These are phyloP conservation scores for Populus hybrid DNA, from an alignment of 441 rosid species.

Conservation along the genomic window DNA sequence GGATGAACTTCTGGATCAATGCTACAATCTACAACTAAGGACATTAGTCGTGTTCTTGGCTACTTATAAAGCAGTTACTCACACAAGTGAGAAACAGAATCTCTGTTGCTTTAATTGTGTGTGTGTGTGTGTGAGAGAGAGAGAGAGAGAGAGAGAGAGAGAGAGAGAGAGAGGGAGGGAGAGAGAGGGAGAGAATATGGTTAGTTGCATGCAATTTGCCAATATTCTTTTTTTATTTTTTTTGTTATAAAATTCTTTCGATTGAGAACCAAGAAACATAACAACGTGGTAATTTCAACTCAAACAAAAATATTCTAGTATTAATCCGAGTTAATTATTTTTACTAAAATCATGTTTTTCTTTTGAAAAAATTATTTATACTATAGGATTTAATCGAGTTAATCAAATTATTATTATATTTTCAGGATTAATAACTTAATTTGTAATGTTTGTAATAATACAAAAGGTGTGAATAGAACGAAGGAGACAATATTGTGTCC, in stretches of 20 bases:
- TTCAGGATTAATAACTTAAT: too few species aligned
- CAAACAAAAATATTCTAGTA: too few species aligned
- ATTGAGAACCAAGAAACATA: not conserved
- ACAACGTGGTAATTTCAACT: not conserved
- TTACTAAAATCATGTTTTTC: too few species aligned
- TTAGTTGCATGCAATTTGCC: slow-evolving; percentile 3
- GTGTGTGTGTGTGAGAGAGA: not conserved
- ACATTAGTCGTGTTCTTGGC: not conserved
- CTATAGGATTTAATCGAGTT: too few species aligned
- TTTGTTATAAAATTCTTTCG: not conserved
- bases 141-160: not conserved
- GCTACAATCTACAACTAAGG: not conserved
- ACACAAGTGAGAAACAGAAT: slow-evolving; percentile 21
- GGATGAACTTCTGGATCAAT: not conserved
- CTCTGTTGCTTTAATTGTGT: slow-evolving; percentile 10
- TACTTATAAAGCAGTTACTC: slow-evolving; percentile 25
- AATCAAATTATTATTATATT: too few species aligned
- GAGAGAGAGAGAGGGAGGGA: too few species aligned
- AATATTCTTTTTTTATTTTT: not conserved
- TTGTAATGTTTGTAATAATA: too few species aligned
- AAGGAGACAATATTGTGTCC: slow-evolving; percentile 11
- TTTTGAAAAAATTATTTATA: too few species aligned
- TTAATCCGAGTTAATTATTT: too few species aligned
- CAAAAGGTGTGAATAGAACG: slow-evolving; percentile 20
- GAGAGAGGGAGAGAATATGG: not conserved